Base-by-base conservation (phyloP, 1,284 basidiomycete species). In the Earliella scabrosa region DNA sequence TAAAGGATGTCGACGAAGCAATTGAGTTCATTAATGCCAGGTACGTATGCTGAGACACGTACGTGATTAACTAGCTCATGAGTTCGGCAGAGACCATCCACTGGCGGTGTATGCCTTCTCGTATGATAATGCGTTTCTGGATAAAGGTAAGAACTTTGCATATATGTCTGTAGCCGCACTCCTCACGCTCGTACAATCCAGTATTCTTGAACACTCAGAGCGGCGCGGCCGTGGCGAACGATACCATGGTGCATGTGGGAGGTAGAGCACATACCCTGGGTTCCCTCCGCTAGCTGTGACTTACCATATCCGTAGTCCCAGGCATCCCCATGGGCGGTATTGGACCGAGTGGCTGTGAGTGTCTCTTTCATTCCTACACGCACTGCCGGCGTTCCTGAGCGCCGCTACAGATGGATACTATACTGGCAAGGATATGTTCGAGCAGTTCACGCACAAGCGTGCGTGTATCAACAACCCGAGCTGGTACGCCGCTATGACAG, bases 321-420 rank as follows among this genome's bases (percentile, higher is more conserved):
- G 45, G 45, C 9, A 23, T 47, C 13, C 45, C 45, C 11, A 36
- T 47, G 34, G 45, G 45, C 13, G 45, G 45, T 5, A 24, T 47
- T 1, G 45, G 45, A 2, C 20, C 18, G 13, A 47, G 45, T 24
- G 45, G 45, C 21, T 47, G 20, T 36, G 23, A 1, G 20, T 27
- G 9, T 41, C 10, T 14, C 11, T 8, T 13, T n/a, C 7, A 38
- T 6, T n/a, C 16, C 36, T 38, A n/a, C n/a, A n/a, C n/a, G n/a
- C n/a, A n/a, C n/a, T n/a, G n/a, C n/a, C 10, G 6, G 21, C 13
- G 34, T 32, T 31, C 7, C 44, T 34, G 16, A n/a, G 20, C 6
- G n/a, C n/a, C n/a, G n/a, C n/a, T n/a, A n/a, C 18, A 48, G 46
- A 49, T 21, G 47, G 47, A 11, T 40, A 49, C 47, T 49, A 49